These are phyloP conservation scores for Massariosphaeria phaeospora DNA, from an alignment of 495 filamentous ascomycete species.

Conservation along the genomic window DNA sequence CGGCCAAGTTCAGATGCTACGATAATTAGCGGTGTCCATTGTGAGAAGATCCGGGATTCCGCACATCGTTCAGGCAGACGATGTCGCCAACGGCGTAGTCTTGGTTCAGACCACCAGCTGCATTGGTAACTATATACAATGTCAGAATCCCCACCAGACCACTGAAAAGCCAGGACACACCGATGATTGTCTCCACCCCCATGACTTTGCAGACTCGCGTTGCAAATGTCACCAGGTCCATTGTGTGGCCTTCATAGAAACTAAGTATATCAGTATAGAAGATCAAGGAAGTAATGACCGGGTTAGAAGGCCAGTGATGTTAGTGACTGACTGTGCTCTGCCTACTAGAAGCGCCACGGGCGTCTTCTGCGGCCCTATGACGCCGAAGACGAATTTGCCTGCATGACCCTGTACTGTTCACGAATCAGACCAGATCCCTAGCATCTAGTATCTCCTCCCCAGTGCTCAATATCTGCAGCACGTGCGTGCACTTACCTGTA, in stretches of 20 bases:
- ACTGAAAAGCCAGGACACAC: constrained; percentile 37
- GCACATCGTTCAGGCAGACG: constrained; percentile 65
- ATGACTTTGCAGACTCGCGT: constrained; percentile 65
- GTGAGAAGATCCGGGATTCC: constrained; percentile 4
- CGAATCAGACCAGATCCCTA: neutral
- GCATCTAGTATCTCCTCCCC: neutral
- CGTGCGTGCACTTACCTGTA: constrained; percentile 50
- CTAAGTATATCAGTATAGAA: constrained; percentile 40
- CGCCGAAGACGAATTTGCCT: constrained; percentile 68
- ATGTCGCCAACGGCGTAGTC: constrained; percentile 69
- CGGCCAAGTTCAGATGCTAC: constrained; percentile 66
- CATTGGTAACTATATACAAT: constrained; percentile 59
- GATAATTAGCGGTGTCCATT: neutral
- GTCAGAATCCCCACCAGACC: constrained; percentile 9
- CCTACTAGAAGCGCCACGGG: constrained; percentile 70
- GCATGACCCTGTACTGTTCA: constrained; percentile 62
- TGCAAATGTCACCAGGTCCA: constrained; percentile 64
- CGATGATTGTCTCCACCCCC: constrained; percentile 59
- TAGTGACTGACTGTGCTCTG: constrained; percentile 59
- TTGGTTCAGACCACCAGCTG: constrained; percentile 67
- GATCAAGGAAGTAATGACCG: neutral
- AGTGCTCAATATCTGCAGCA: neutral
- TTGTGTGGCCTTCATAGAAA: constrained; percentile 72
- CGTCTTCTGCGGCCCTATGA: constrained; percentile 49
- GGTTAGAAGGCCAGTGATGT: neutral